Percentiles rank a stretch among this genome's conserved stretches.
Evolutionary conservation across 116 monocot species (phyloP).

Genomic region (Zostera marina): DNA sequence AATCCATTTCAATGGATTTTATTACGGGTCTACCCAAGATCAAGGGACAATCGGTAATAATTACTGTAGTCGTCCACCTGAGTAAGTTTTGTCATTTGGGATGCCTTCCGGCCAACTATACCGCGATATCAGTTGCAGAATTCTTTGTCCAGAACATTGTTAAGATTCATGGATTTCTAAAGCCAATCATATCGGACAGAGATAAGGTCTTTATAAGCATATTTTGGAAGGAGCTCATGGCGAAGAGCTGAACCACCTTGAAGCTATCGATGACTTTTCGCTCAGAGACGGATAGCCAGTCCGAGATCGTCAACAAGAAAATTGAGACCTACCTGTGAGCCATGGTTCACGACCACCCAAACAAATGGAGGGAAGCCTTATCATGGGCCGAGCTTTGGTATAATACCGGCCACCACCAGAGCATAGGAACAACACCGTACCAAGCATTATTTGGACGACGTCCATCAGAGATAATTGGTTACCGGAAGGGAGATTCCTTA

Average conservation of each 20-base stretch:
- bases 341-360: too few relatives aligned
- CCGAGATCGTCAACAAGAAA: slow-evolving; percentile 1
- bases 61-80: too few relatives aligned
- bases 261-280: slow-evolving; percentile 1
- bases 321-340: too few relatives aligned
- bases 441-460: background rate
- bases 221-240: slow-evolving; percentile 3
- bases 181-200: too few relatives aligned
- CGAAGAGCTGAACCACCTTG: background rate
- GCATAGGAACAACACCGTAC: background rate
- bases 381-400: slow-evolving; percentile 3
- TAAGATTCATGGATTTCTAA: too few relatives aligned
- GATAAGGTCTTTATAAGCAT: background rate
- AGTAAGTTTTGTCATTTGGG: background rate
- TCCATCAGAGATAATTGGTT: background rate
- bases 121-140: too few relatives aligned
- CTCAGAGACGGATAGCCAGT: slow-evolving; percentile 1
- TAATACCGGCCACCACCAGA: background rate
- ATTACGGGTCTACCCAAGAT: slow-evolving; percentile 5
- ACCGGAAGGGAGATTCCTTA: background rate
- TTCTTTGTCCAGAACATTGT: too few relatives aligned
- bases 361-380: too few relatives aligned
- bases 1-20: too few relatives aligned
- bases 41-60: background rate
- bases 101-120: slow-evolving; percentile 1